phyloP scores from a whole-genome alignment of 345 rosid species.

The Cardamine resedifolia region DNA sequence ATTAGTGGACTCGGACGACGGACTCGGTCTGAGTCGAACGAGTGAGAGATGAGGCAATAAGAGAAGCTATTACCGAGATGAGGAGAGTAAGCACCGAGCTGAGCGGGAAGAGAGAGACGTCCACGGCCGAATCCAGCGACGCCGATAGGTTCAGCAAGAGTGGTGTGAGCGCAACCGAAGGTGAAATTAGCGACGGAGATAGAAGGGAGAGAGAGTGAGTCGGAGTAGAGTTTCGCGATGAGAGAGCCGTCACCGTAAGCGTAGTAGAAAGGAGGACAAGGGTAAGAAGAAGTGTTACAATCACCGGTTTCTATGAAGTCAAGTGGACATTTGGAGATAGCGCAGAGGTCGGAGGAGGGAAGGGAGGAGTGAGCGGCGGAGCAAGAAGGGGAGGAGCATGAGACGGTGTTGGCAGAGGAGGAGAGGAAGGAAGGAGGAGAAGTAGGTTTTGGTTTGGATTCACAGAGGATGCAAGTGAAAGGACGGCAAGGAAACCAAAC shows the following conservation, averaged over 20 bases:
- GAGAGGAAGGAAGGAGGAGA: constrained; percentile 46
- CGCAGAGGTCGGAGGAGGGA: constrained; percentile 73
- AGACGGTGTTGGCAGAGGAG: constrained; percentile 48
- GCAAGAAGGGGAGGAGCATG: constrained; percentile 72
- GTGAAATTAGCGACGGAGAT: constrained; percentile 60
- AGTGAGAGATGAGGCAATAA: constrained; percentile 84
- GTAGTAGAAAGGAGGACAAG: constrained; percentile 85
- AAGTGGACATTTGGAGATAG: constrained; percentile 76
- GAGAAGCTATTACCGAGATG: constrained; percentile 78
- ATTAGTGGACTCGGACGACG: constrained; percentile 85
- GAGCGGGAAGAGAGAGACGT: constrained; percentile 75
- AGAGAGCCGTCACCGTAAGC: constrained; percentile 97
- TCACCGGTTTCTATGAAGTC: constrained; percentile 74
- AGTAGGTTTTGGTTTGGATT: constrained; percentile 48
- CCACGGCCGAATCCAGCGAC: constrained; percentile 98
- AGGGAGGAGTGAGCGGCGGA: constrained; percentile 80
- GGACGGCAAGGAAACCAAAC: constrained; percentile 98
- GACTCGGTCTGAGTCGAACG: constrained; percentile 66
- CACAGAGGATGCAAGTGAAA: constrained; percentile 86
- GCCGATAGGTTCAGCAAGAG: constrained; percentile 90
- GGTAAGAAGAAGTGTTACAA: constrained; percentile 48
- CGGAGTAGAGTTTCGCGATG: constrained; percentile 57
- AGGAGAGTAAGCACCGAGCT: constrained; percentile 62
- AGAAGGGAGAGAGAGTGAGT: constrained; percentile 53
- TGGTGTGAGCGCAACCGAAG: constrained; percentile 83